Evolutionary conservation across 192 early-diverging fungal genomes (phyloP), one percentile per base, ranked within the genome.

Genomic region (Pecoramyces ruminantium): DNA sequence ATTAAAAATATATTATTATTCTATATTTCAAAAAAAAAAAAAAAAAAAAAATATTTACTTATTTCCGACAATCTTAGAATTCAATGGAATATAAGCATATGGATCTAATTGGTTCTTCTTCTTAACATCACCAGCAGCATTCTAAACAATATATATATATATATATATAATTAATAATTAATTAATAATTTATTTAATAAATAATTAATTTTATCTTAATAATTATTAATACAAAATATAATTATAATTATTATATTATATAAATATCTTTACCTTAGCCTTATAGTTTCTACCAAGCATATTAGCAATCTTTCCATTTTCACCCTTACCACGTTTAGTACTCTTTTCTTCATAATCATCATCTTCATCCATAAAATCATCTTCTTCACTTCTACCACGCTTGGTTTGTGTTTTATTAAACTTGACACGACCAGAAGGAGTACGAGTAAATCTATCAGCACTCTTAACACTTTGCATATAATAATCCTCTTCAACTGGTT

Each of bases 71-170:
- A 91, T 88, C 81, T 92, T 92, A 77, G 87, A 85, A 67, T 87
- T 89, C 78, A 99, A 87, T 81, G 97, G 97, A 77, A 99, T 91
- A 83, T 98, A 99, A n/a, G 96, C 95, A 83, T 90, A 96, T 34
- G 97, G 97, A 87, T 98, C 96, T 11, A 94, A 87, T 83, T 90
- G 92, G 77, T 93, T 94, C 78, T 92, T 92, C 84, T 90, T 91
- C 84, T 95, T 94, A 80, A 99, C 90, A 90, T 99, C 97, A 81
- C 97, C 96, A 78, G 90, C 87, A 16, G 96, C 96, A 84, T 91
- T 91, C 90, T 94, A 91, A n/a, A 81, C 2, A 82, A n/a, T 4
- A 81, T 4, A 82, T 82, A 82, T n/a, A 79, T 28, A 29, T 42
- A 40, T 79, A 79, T 28, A 79, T 79, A 28, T 29, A 42, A 29